Conservation (phyloP, 2,329 filamentous ascomycete genomes). For the Fusarium chaquense region DNA sequence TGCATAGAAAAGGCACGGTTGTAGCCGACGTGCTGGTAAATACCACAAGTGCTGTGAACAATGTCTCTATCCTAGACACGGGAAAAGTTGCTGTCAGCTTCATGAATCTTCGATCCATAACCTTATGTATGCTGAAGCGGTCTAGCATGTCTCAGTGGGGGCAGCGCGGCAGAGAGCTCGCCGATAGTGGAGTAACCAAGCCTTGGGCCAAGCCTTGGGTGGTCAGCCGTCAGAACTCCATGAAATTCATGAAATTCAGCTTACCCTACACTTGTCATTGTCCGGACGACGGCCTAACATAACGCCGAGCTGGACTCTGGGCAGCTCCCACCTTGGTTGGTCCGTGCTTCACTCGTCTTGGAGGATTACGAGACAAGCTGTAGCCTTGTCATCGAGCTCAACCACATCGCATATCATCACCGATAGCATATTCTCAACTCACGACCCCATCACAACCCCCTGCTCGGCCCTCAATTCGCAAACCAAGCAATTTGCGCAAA, state of each 20-base stretch:
- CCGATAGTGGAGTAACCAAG: slow-evolving; percentile 2
- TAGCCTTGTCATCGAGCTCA: slow-evolving; percentile 52
- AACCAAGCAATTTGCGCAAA: slow-evolving; percentile 5
- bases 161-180: slow-evolving; percentile 8
- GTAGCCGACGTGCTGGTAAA: slow-evolving; percentile 17
- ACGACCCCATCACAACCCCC: slow-evolving; percentile 30
- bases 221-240: not conserved
- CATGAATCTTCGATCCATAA: slow-evolving; percentile 22
- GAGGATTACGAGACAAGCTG: slow-evolving; percentile 53
- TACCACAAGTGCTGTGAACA: not conserved
- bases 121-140: slow-evolving; percentile 24
- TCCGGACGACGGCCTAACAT: slow-evolving; percentile 40
- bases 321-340: slow-evolving; percentile 34
- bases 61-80: slow-evolving; percentile 2
- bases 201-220: not conserved
- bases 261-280: slow-evolving; percentile 31
- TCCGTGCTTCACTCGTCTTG: slow-evolving; percentile 39
- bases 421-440: slow-evolving; percentile 25
- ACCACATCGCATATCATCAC: slow-evolving; percentile 47
- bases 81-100: slow-evolving; percentile 12
- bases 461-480: slow-evolving; percentile 12
- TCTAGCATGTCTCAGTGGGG: slow-evolving; percentile 33
- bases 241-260: fast-evolving
- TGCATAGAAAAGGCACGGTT: not conserved
- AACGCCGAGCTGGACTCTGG: slow-evolving; percentile 28